Base-by-base conservation (phyloP, 495 filamentous ascomycete species). In the Penicillium coprophilum region DNA sequence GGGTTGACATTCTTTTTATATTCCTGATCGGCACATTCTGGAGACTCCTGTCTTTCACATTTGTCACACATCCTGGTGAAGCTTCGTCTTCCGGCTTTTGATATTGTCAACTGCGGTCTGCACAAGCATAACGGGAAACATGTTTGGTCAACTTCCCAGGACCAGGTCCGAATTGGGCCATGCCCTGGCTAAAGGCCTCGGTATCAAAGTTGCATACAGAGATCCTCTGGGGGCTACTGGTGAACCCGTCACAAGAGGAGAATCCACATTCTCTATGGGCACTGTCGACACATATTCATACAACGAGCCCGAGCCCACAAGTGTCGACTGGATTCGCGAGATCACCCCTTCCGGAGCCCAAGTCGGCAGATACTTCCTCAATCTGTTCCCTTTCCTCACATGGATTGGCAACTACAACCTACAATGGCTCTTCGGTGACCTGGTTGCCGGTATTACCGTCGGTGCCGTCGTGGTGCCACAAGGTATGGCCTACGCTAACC, bases 401-500 rank as follows among this genome's bases (percentile, higher is more conserved):
- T 98, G 94, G 94, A 94, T 98, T 58, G 72, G 75, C 10, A 81
- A 86, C 43, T 98, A 98, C 70, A 98, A 98, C 68, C 4, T 85
- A 43, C 84, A 89, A 77, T 98, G 94, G 94, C 73, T 97, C 11
- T 61, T 83, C 12, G 93, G 93, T 53, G 94, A 98, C 73, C 67
- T 97, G 41, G 85, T 96, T 46, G 95, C 94, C 51, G 94, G 93
- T 65, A 88, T 98, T 66, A 98, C 94, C 6, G 92, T 97, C 50
- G 94, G 94, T 52, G 88, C 87, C 48, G 93, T 99, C 32, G 94
- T 99, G 20, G 90, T 99, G 28, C 94, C 94, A 6, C 94, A 99
- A 66, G 88, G 90, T 55, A 97, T 99, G 94, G 92, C 95, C 2
- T 99, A 99, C 71, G 93, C 94, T 23, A 80, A 87, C 59, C 76